Evolutionary conservation across 176 grass and related monocot genomes (phyloP), one percentile per base, ranked within the genome.

Genomic region (Oryza coarctata): DNA sequence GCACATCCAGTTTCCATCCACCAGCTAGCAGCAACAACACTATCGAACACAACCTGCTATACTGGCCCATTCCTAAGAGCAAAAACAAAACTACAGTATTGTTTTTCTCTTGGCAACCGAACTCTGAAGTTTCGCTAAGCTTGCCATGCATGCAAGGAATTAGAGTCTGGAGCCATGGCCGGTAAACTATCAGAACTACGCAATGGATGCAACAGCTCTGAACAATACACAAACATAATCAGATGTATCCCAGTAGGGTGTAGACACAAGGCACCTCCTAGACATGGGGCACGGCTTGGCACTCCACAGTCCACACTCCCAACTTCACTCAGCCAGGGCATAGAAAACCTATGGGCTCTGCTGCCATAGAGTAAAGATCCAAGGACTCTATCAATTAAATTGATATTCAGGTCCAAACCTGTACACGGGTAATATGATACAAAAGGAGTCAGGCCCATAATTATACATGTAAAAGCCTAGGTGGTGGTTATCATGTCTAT

Each of bases 391-490:
- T 86, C 80, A 87, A 87, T 86, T 87, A 91, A 91, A 94, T 91
- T 85, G 82, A 87, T 86, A 47, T 89, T 89, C 89, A 89, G 84
- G 89, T 89, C 81, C 89, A 38, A 89, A 94, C 73, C 89, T 94
- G 89, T 94, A 94, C 89, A 94, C 65, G 63, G 89, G 89, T 92
- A 87, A 87, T 91, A 87, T 87, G 89, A 89, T 88, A 87, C 83
- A 88, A 83, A 88, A 90, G 79, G 85, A 63, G 49, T 91, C 80
- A 89, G 79, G 66, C 45, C 62, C 80, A 89, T 94, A 94, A 94
- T 94, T 94, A 94, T 92, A 94, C 92, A 94, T 79, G 89, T 87
- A 92, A 80, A 70, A 82, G n/a, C 71, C 81, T 85, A 91, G 83
- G 61, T 71, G 69, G 39, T 76, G 70, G 77, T 88, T 91, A 89